Conservation (phyloP, 306 rosid species). For the Cicer pinnatifidum region DNA sequence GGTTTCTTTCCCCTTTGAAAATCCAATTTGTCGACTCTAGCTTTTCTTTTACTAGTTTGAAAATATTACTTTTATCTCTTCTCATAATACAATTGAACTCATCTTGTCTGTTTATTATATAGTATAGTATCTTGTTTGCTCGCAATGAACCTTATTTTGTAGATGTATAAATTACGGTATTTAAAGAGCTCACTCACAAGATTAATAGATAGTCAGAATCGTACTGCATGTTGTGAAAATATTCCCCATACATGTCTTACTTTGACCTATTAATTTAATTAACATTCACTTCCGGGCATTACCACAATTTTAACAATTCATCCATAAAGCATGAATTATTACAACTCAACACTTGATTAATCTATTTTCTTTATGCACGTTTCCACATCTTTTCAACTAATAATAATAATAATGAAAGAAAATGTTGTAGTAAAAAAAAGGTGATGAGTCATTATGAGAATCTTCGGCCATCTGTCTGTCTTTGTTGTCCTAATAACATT, state of each 20-base stretch:
- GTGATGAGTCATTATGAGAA: conserved; percentile 34
- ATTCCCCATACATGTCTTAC: conserved; percentile 43
- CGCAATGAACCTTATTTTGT: no score
- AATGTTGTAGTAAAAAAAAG: conserved; percentile 32
- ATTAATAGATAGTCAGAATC: conserved; percentile 17
- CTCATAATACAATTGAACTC: no score
- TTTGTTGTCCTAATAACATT: conserved; percentile 37
- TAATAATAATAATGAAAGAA: no score
- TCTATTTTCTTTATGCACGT: conserved; percentile 17
- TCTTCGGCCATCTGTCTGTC: conserved; percentile 41
- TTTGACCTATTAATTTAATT: conserved; percentile 39
- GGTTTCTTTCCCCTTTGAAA: no score
- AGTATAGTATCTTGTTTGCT: no score
- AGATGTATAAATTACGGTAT: no score
- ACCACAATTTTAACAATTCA: conserved; percentile 47
- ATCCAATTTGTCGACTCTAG: no score
- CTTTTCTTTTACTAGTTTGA: no score
- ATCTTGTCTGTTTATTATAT: no score
- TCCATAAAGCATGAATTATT: conserved; percentile 50
- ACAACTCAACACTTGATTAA: conserved; percentile 8
- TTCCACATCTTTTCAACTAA: conserved; percentile 33
- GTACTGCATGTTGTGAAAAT: conserved; percentile 26
- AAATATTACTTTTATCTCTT: no score
- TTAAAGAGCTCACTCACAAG: no score
- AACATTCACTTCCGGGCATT: conserved; percentile 54